Conservation (phyloP, 331 rosid species). For the Saraca asoca region DNA sequence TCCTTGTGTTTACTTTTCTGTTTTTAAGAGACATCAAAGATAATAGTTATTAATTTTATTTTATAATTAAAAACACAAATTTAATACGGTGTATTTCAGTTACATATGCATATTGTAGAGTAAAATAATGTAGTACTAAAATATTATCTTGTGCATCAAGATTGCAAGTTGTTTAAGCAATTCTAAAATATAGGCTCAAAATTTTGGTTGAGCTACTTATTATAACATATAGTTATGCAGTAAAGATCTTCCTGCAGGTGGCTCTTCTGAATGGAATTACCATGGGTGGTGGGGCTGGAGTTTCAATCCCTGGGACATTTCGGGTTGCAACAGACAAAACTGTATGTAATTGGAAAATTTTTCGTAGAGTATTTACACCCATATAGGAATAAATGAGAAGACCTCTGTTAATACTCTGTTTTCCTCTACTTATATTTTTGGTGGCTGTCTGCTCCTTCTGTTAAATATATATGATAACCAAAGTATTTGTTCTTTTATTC, state of each 20-base stretch:
- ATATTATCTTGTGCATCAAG: slow-evolving; percentile 15
- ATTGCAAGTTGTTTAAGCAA: neutral
- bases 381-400: neutral
- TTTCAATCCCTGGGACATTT: slow-evolving; percentile 88
- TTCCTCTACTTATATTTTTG: neutral
- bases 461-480: neutral
- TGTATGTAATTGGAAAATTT: slow-evolving; percentile 47
- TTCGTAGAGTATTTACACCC: neutral
- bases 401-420: too few relatives aligned
- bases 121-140: neutral
- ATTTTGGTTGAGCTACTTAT: slow-evolving; percentile 1
- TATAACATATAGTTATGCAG: slow-evolving; percentile 1
- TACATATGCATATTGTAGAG: neutral
- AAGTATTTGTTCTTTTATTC: neutral
- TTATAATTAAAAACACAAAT: slow-evolving; percentile 1
- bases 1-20: neutral
- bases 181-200: slow-evolving; percentile 24
- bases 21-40: neutral
- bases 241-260: slow-evolving; percentile 55
- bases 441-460: neutral
- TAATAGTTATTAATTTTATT: neutral
- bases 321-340: slow-evolving; percentile 86
- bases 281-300: slow-evolving; percentile 97
- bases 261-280: slow-evolving; percentile 89
- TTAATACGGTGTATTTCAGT: slow-evolving; percentile 14